phyloP scores from a whole-genome alignment of 495 filamentous ascomycete genomes.

The Aspergillus biplanus region DNA sequence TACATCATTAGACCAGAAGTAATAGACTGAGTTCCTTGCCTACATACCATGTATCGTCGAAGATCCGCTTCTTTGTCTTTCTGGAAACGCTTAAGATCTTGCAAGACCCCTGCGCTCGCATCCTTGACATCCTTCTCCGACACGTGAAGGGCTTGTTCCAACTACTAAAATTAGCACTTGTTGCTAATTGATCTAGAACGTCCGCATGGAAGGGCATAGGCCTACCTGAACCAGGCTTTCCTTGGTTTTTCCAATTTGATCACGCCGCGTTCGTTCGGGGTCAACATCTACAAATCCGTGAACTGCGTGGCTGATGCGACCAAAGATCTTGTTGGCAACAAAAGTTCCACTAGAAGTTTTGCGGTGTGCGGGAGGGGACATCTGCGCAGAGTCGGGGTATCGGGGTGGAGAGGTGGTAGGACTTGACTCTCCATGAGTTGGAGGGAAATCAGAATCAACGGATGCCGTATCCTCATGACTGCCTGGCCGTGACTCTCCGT shows the following conservation, averaged over 20 bases:
- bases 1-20: conserved; percentile 14
- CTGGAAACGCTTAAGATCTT: conserved; percentile 91
- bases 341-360: conserved; percentile 79
- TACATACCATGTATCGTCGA: conserved; percentile 87
- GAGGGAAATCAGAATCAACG: conserved; percentile 93
- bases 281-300: conserved; percentile 96
- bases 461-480: conserved; percentile 69
- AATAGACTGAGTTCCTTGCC: conserved; percentile 1
- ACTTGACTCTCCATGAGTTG: conserved; percentile 75
- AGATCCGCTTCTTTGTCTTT: conserved; percentile 92
- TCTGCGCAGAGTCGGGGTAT: conserved; percentile 35
- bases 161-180: conserved; percentile 44
- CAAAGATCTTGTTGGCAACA: conserved; percentile 91
- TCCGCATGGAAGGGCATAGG: background rate
- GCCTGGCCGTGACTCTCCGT: conserved; percentile 38
- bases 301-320: conserved; percentile 88
- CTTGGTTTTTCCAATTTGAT: conserved; percentile 92
- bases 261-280: conserved; percentile 86
- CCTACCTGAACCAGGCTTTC: conserved; percentile 68
- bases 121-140: conserved; percentile 90
- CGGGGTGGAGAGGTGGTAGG: conserved; percentile 58
- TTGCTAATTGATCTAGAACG: background rate
- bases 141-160: conserved; percentile 87
- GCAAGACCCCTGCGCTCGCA: conserved; percentile 80
- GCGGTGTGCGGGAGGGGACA: conserved; percentile 55